A percentile compares a stretch with the other conserved stretches of the same genome.
These are phyloP conservation scores for Lasiodiplodia sp. DNA, from an alignment of 2,329 filamentous ascomycete genomes.

Conservation along the genomic window DNA sequence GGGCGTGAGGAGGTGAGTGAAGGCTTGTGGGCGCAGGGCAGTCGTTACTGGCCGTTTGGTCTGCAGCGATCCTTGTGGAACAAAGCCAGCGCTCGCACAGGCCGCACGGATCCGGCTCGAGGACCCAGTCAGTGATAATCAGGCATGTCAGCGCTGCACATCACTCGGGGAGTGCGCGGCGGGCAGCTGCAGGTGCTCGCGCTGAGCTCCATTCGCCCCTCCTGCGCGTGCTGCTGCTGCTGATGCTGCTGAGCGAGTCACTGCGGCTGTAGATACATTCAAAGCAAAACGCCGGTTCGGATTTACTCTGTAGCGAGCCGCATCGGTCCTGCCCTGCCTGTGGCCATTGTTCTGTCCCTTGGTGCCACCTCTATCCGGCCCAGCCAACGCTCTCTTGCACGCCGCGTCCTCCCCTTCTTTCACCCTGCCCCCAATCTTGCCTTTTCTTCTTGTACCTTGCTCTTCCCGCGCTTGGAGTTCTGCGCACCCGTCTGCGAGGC, in stretches of 20 bases:
- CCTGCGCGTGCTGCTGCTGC: conserved; percentile 3
- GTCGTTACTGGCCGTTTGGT: not conserved
- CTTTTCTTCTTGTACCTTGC: conserved; percentile 31
- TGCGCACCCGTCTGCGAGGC: conserved; percentile 13
- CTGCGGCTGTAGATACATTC: not conserved
- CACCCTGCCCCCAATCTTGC: conserved; percentile 17
- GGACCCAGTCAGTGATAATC: conserved; percentile 21
- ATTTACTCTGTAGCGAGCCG: conserved; percentile 26
- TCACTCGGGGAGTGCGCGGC: conserved; percentile 18
- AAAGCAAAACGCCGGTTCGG: conserved; percentile 18
- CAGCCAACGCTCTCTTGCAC: conserved; percentile 24
- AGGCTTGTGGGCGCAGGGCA: not conserved
- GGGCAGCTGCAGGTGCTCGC: conserved; percentile 16
- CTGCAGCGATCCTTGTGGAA: conserved; percentile 19
- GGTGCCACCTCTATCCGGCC: conserved; percentile 17
- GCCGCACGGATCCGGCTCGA: conserved; percentile 18
- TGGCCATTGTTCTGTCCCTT: conserved; percentile 10
- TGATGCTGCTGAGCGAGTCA: not conserved
- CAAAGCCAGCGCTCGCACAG: conserved; percentile 19
- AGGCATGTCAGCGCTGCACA: conserved; percentile 14
- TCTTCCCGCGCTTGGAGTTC: conserved; percentile 14
- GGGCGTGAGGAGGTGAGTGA: not conserved
- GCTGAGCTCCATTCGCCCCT: conserved; percentile 1
- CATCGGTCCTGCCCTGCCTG: conserved; percentile 10
- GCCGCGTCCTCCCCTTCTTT: conserved; percentile 11